Percentiles rank a stretch among this genome's conserved stretches.
Conservation (phyloP, 441 rosid species). For the Capsella rubella region DNA sequence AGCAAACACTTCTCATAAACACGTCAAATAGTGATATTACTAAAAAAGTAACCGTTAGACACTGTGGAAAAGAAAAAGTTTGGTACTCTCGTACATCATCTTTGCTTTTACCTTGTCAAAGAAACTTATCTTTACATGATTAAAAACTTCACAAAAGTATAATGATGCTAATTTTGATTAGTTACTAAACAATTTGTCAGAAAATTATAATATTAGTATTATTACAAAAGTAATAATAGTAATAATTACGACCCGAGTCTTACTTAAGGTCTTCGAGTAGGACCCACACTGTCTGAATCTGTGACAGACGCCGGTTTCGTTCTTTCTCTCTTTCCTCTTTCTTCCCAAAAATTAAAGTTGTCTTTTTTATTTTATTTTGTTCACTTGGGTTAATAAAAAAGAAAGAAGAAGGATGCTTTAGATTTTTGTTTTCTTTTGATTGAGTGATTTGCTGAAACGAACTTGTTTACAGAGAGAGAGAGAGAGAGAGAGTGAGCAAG, state of each 20-base stretch:
- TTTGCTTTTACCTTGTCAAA: background rate
- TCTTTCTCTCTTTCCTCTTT: conserved; percentile 29
- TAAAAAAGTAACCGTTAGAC: background rate
- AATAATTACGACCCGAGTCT: conserved; percentile 35
- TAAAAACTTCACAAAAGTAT: background rate
- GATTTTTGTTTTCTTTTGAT: conserved; percentile 45
- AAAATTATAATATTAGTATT: background rate
- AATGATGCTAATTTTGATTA: conserved; percentile 14
- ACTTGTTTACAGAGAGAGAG: conserved; percentile 26
- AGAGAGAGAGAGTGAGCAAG: conserved; percentile 35
- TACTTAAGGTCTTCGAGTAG: conserved; percentile 64
- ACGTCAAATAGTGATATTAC: background rate
- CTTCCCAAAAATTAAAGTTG: conserved; percentile 26
- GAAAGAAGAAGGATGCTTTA: conserved; percentile 48
- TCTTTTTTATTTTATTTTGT: background rate
- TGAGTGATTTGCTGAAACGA: conserved; percentile 52
- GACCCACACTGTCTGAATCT: conserved; percentile 64
- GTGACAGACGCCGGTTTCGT: conserved; percentile 80
- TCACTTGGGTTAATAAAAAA: background rate
- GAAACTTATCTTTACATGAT: background rate
- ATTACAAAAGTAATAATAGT: background rate
- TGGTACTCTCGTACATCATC: background rate
- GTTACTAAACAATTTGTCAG: background rate
- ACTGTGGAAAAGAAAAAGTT: background rate
- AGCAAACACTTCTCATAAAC: background rate